Conservation (phyloP, 768 basidiomycete species). For the Trametes cinnabarina region DNA sequence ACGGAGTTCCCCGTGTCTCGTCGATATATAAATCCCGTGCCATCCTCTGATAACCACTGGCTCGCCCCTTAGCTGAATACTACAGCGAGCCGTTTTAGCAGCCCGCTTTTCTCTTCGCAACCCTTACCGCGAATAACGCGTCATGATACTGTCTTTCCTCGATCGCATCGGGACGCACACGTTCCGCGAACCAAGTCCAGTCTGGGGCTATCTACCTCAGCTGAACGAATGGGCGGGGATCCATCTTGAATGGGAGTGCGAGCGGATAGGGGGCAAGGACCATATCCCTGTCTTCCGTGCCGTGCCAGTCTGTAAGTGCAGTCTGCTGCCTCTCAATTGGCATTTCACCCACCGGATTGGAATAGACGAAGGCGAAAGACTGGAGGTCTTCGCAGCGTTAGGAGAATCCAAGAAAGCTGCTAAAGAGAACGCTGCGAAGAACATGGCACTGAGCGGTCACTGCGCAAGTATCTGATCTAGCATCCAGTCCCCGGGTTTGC, state of each 20-base stretch:
- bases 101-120: too few species aligned
- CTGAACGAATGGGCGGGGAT: slow-evolving; percentile 24
- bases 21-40: too few species aligned
- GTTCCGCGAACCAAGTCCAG: slow-evolving; percentile 9
- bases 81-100: too few species aligned
- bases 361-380: slow-evolving; percentile 19
- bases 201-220: slow-evolving; percentile 27
- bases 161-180: slow-evolving; percentile 7
- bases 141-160: slow-evolving; percentile 10
- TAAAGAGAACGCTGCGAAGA: slow-evolving; percentile 21
- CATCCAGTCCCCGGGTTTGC: too few species aligned
- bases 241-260: slow-evolving; percentile 14
- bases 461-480: slow-evolving; percentile 23
- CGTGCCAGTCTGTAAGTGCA: slow-evolving; percentile 22
- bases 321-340: too few species aligned
- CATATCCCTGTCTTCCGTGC: slow-evolving; percentile 23
- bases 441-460: slow-evolving; percentile 25
- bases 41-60: too few species aligned
- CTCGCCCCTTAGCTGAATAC: too few species aligned
- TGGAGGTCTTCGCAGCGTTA: slow-evolving; percentile 10
- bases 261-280: slow-evolving; percentile 15
- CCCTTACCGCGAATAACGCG: background rate
- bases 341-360: background rate
- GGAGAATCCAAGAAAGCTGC: slow-evolving; percentile 26
- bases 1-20: too few species aligned